Conservation (phyloP, 805 yeast species). For the Tetrapisispora pingtungensis region DNA sequence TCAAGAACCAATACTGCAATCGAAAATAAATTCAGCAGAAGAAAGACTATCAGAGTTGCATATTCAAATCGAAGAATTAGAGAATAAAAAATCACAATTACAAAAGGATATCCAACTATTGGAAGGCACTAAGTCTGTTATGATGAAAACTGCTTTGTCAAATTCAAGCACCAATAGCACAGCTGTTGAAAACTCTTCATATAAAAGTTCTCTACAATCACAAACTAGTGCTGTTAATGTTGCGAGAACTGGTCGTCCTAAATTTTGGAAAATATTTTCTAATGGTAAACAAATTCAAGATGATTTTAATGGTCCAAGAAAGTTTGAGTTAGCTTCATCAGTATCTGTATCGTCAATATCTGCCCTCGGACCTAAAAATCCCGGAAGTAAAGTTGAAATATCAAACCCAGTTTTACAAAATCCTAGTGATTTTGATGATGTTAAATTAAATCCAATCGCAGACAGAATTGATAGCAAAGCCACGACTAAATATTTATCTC, state of each 20-base stretch:
- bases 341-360: conserved; percentile 5
- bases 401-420: conserved; percentile 31
- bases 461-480: conserved; percentile 4
- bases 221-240: conserved; percentile 18
- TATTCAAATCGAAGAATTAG: conserved; percentile 4
- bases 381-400: conserved; percentile 12
- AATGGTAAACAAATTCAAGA: conserved; percentile 4
- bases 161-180: background rate
- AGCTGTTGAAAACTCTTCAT: background rate
- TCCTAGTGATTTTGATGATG: conserved; percentile 31
- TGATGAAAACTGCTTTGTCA: background rate
- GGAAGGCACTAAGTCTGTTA: conserved; percentile 4
- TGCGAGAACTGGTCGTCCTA: conserved; percentile 19
- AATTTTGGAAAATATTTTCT: conserved; percentile 28
- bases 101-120: conserved; percentile 2
- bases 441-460: conserved; percentile 24
- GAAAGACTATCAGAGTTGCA: background rate
- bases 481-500: background rate
- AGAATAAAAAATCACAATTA: conserved; percentile 3
- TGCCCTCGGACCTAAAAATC: background rate
- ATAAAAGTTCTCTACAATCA: background rate
- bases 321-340: conserved; percentile 3
- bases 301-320: conserved; percentile 6
- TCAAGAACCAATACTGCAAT: background rate
- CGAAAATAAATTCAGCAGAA: background rate